Percentiles rank a stretch among this genome's conserved stretches.
Conservation (phyloP, 495 filamentous ascomycete species). For the Mytilinidion resinicola region DNA sequence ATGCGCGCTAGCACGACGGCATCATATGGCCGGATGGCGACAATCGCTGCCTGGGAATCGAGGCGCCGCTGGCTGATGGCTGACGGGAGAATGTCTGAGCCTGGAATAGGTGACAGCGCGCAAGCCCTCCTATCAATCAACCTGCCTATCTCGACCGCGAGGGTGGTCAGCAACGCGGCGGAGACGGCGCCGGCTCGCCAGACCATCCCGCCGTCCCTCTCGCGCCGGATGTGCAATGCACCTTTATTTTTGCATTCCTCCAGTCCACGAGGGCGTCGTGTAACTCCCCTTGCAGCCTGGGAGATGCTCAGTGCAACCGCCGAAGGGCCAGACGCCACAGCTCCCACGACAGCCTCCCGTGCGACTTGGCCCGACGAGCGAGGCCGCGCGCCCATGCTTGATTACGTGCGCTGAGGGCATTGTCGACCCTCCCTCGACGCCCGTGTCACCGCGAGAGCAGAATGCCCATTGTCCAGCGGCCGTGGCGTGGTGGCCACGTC, state of each 20-base stretch:
- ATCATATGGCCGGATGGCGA: not conserved
- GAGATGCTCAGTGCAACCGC: slow-evolving; percentile 11
- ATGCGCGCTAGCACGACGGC: not conserved
- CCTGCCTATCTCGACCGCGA: slow-evolving; percentile 18
- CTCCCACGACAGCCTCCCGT: slow-evolving; percentile 1
- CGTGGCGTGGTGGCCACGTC: slow-evolving; percentile 19
- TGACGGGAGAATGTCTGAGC: slow-evolving; percentile 11
- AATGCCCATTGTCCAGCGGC: slow-evolving; percentile 19
- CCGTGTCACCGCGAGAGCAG: slow-evolving; percentile 17
- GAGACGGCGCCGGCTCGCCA: slow-evolving; percentile 13
- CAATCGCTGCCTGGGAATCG: not conserved
- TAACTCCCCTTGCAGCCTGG: slow-evolving; percentile 23
- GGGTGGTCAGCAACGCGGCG: slow-evolving; percentile 27
- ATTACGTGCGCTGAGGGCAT: slow-evolving; percentile 10
- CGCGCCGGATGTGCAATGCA: slow-evolving; percentile 28
- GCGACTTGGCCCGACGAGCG: not conserved
- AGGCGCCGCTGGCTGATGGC: not conserved
- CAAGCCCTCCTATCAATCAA: slow-evolving; percentile 16
- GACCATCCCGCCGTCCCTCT: slow-evolving; percentile 20
- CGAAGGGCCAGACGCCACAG: not conserved
- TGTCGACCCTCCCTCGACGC: slow-evolving; percentile 1
- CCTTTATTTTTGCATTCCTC: slow-evolving; percentile 30
- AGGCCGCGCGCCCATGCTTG: slow-evolving; percentile 8
- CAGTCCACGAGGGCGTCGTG: slow-evolving; percentile 24
- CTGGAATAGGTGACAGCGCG: not conserved